Evolutionary conservation across 106 monocot genomes (phyloP).

Genomic region (Narthecium ossifragum): DNA sequence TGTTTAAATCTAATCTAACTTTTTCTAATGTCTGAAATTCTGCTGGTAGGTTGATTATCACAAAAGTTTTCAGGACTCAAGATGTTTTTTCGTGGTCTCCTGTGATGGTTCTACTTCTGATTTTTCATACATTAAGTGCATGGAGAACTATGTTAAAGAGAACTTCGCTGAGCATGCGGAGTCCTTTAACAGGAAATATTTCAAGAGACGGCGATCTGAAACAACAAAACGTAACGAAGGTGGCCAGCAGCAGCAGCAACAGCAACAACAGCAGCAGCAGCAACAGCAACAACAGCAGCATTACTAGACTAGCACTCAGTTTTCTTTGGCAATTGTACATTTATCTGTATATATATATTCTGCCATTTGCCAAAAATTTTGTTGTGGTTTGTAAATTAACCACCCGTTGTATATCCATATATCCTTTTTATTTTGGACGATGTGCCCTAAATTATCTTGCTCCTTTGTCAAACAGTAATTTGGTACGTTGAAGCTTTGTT

Average conservation of each 20-base stretch:
- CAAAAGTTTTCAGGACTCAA: slow-evolving; percentile 23
- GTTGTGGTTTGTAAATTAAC: neutral
- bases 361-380: neutral
- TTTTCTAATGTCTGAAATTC: too few species aligned
- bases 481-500: too few species aligned
- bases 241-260: slow-evolving; percentile 4
- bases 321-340: neutral
- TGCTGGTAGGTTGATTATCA: slow-evolving; percentile 67
- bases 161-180: slow-evolving; percentile 48
- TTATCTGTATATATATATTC: neutral
- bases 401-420: too few species aligned
- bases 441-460: too few species aligned
- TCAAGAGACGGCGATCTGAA: slow-evolving; percentile 9
- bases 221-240: neutral
- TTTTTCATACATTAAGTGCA: slow-evolving; percentile 82
- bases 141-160: slow-evolving; percentile 53
- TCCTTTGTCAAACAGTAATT: too few species aligned
- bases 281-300: neutral
- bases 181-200: slow-evolving; percentile 40
- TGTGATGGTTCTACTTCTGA: slow-evolving; percentile 44
- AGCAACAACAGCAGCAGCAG: slow-evolving; percentile 1
- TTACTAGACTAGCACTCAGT: neutral
- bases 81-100: slow-evolving; percentile 76
- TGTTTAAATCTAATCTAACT: neutral
- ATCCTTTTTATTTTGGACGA: too few species aligned